Base-by-base conservation (phyloP, 495 filamentous ascomycete genomes). In the Podospora didyma region DNA sequence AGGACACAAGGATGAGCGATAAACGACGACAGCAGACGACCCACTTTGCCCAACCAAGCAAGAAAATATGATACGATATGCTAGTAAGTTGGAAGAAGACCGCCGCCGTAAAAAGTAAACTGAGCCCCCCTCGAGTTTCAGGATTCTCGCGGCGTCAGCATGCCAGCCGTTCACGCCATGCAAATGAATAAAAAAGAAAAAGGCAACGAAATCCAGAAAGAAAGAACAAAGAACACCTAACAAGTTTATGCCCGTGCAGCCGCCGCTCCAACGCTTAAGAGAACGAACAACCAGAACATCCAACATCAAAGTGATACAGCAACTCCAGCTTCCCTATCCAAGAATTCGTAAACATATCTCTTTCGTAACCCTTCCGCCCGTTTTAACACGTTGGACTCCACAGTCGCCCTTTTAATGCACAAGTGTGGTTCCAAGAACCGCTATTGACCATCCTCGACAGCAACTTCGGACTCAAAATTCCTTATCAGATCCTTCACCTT, bases 401-500 rank as follows among this genome's bases (percentile, higher is more conserved):
- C 35, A 44, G 11, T 10, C 20, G 22, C 21, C 46, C 9, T 31
- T 7, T 53, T 42, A 51, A 31, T 41, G 42, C 41, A 7, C 11
- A 22, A 31, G 31, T 6, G 14, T 14, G 22, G 11, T 7, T 10
- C 10, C 49, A 16, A 23, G 20, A n/a, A 7, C n/a, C n/a, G n/a
- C n/a, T n/a, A 2, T 20, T 22, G 31, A 17, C 19, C 34, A 12
- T 49, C 44, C 12, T 51, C 34, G 26, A 2, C 39, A 12, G 42
- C 28, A 26, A 2, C 37, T 7, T 53, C 51, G 2, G 16, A 34
- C 47, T 64, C 63, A 41, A 64, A 64, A 4, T 28, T 50, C 42
- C 11, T 61, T 24, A n/a, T 60, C 47, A 64, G 23, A 22, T 64
- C 57, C 20, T 10, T 49, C 45, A 65, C 65, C 41, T 19, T 54